A percentile compares a stretch with the other conserved stretches of the same genome.
Evolutionary conservation across 116 monocot species (phyloP).

Genomic region (Trichopus zeylanicus): DNA sequence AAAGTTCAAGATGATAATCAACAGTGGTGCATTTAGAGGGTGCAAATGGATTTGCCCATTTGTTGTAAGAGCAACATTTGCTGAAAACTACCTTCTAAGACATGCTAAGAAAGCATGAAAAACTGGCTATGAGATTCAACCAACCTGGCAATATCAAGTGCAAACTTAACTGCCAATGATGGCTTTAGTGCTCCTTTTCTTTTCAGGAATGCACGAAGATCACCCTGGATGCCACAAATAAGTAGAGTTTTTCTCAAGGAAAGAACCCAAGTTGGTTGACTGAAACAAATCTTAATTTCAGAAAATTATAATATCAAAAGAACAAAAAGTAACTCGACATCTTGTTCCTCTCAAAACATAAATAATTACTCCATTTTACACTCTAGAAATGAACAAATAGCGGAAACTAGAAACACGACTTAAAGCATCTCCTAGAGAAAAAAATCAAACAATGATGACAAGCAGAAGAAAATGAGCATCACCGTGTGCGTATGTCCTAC

Average conservation of each 20-base stretch:
- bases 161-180: slow-evolving; percentile 53
- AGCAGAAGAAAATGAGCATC: no score
- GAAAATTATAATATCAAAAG: no score
- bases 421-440: no score
- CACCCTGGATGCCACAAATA: slow-evolving; percentile 49
- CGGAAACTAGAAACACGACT: no score
- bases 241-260: background rate
- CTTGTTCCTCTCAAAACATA: no score
- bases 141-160: slow-evolving; percentile 97
- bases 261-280: background rate
- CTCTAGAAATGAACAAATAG: no score
- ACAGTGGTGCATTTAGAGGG: background rate
- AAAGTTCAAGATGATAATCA: background rate
- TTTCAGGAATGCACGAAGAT: slow-evolving; percentile 57
- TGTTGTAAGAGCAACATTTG: background rate
- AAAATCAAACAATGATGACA: no score
- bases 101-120: no score
- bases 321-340: no score
- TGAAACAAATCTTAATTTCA: no score
- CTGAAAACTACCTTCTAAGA: background rate
- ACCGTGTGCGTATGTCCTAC: no score
- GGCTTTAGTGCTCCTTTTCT: slow-evolving; percentile 65
- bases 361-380: no score
- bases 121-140: background rate
- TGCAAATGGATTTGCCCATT: background rate